A percentile compares a stretch with the other conserved stretches of the same genome.
phyloP scores from a whole-genome alignment of 139 green algal species.

The Mesostigma viride region DNA sequence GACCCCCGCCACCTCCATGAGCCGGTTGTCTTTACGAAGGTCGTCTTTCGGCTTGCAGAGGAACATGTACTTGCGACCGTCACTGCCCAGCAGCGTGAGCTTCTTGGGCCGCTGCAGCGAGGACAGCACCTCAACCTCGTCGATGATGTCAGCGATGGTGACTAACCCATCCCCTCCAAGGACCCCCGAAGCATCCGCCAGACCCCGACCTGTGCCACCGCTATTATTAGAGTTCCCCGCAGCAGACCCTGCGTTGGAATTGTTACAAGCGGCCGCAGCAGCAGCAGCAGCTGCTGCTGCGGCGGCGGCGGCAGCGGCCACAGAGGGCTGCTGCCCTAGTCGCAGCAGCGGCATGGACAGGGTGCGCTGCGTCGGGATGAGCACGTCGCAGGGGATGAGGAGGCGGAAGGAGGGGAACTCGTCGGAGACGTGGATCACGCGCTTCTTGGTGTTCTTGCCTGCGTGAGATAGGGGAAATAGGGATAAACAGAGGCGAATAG shows the following conservation, averaged over 20 bases:
- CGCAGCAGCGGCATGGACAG: constrained; percentile 42
- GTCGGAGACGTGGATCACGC: constrained; percentile 8
- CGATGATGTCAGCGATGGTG: constrained; percentile 61
- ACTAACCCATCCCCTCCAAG: constrained; percentile 28
- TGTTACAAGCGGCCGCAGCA: not conserved
- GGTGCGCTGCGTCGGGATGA: constrained; percentile 55
- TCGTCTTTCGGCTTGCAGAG: constrained; percentile 97
- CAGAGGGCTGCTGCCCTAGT: not conserved
- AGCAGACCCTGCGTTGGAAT: constrained; percentile 13
- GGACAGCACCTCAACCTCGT: constrained; percentile 67
- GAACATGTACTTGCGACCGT: constrained; percentile 78
- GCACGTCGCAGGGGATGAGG: constrained; percentile 58
- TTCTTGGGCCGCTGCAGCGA: constrained; percentile 86
- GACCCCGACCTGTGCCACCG: not conserved
- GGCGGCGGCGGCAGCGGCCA: not conserved
- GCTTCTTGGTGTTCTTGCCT: constrained; percentile 7
- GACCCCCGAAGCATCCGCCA: not conserved
- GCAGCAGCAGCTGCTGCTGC: no score
- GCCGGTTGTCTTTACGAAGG: constrained; percentile 87
- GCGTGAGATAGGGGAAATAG: no score
- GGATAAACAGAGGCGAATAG: constrained; percentile 33
- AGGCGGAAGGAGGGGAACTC: constrained; percentile 32
- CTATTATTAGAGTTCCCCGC: not conserved
- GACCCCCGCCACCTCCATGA: constrained; percentile 84
- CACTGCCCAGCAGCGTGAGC: constrained; percentile 57